Evolutionary conservation across 2,329 filamentous ascomycete genomes (phyloP).

Genomic region (Capronia americana): DNA sequence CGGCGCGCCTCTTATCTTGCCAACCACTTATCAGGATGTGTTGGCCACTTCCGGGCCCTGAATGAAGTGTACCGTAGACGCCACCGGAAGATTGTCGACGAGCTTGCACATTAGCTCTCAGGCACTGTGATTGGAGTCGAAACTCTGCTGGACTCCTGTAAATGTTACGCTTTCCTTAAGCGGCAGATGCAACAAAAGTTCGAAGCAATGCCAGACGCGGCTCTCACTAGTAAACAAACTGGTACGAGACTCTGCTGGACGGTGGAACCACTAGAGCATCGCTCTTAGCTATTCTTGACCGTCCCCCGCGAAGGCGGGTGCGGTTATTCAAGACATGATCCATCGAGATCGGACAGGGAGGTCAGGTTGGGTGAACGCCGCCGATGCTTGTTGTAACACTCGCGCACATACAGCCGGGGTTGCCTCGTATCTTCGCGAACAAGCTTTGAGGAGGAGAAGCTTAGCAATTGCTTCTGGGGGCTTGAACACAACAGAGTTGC

Average conservation of each 20-base stretch:
- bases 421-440: neutral
- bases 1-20: neutral
- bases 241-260: neutral
- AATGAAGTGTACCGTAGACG: too few species aligned
- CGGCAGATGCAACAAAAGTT: neutral
- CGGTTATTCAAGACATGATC: too few species aligned
- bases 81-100: neutral
- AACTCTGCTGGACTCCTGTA: neutral
- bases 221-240: neutral
- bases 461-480: conserved; percentile 27
- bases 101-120: neutral
- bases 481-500: conserved; percentile 10
- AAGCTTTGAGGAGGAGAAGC: conserved; percentile 25
- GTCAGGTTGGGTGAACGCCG: too few species aligned
- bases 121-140: neutral
- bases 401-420: too few species aligned
- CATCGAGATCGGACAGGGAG: too few species aligned
- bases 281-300: neutral
- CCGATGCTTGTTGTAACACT: too few species aligned
- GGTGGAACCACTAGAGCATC: neutral
- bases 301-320: neutral
- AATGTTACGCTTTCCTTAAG: neutral
- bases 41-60: neutral
- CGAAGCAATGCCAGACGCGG: too few species aligned
- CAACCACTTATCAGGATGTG: too few species aligned